These are phyloP conservation scores for Alternaria conjuncta DNA, from an alignment of 2,329 filamentous ascomycete genomes.

Conservation along the genomic window DNA sequence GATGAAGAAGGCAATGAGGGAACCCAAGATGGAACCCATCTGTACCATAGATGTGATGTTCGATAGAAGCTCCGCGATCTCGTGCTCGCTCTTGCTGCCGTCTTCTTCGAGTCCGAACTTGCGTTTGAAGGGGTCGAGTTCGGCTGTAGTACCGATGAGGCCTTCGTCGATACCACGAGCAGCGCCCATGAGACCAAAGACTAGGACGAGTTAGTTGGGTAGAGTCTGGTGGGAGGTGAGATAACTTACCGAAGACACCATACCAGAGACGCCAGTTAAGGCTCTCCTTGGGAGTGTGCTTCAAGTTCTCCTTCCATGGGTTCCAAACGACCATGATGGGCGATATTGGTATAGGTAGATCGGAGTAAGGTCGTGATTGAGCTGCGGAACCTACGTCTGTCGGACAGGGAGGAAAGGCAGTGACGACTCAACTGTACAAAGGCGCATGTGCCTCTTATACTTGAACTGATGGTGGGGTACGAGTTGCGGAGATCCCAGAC, in stretches of 20 bases:
- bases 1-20: conserved; percentile 64
- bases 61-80: conserved; percentile 49
- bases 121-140: conserved; percentile 42
- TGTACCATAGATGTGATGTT: conserved; percentile 86
- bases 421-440: neutral
- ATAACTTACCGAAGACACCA: conserved; percentile 62
- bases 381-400: conserved; percentile 3
- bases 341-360: neutral
- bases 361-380: neutral
- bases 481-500: conserved; percentile 5
- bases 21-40: conserved; percentile 75
- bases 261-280: conserved; percentile 84
- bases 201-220: conserved; percentile 24
- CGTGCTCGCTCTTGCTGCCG: conserved; percentile 32
- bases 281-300: conserved; percentile 71
- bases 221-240: neutral
- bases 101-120: conserved; percentile 49
- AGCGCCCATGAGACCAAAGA: conserved; percentile 76
- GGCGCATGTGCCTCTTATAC: conserved; percentile 5
- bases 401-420: conserved; percentile 4
- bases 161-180: conserved; percentile 82
- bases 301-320: conserved; percentile 54
- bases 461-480: conserved; percentile 2
- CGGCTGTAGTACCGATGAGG: conserved; percentile 71
- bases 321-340: conserved; percentile 41